These are phyloP conservation scores for Dioscorea dumetorum DNA, from an alignment of 106 monocot species.

Conservation along the genomic window DNA sequence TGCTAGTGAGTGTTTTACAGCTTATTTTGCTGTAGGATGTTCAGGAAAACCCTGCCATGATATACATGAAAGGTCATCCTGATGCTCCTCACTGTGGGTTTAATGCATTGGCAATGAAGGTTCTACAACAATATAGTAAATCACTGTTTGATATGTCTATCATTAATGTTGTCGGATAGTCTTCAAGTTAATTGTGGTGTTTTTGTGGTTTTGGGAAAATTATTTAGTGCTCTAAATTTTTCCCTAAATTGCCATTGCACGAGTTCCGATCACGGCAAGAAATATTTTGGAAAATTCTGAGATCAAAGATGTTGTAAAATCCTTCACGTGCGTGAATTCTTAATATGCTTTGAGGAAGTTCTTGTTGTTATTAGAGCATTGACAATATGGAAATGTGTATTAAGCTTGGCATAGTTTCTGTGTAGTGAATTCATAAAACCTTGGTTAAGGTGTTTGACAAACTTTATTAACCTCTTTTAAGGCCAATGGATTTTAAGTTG, in stretches of 20 bases:
- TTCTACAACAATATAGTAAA: slow-evolving; percentile 70
- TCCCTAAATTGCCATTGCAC: slow-evolving; percentile 21
- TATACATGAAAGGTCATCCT: too few relatives aligned
- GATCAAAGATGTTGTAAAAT: slow-evolving; percentile 77
- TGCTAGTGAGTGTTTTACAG: background rate
- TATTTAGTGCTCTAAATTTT: background rate
- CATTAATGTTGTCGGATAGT: background rate
- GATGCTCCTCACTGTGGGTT: slow-evolving; percentile 95
- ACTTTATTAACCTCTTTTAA: too few relatives aligned
- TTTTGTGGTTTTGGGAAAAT: background rate
- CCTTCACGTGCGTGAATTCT: too few relatives aligned
- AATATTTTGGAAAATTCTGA: slow-evolving; percentile 64
- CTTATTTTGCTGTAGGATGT: slow-evolving; percentile 54
- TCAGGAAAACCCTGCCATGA: slow-evolving; percentile 70
- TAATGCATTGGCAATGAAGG: slow-evolving; percentile 82
- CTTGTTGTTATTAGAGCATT: too few relatives aligned
- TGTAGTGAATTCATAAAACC: slow-evolving; percentile 15
- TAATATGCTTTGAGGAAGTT: too few relatives aligned
- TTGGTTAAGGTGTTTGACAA: too few relatives aligned
- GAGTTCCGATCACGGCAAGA: slow-evolving; percentile 56
- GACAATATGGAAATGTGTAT: too few relatives aligned
- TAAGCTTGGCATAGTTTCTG: too few relatives aligned
- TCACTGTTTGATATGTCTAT: background rate
- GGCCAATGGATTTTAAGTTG: too few relatives aligned
- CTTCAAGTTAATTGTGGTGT: background rate